phyloP scores from a whole-genome alignment of 345 rosid genomes.

The Lumnitzera racemosa region DNA sequence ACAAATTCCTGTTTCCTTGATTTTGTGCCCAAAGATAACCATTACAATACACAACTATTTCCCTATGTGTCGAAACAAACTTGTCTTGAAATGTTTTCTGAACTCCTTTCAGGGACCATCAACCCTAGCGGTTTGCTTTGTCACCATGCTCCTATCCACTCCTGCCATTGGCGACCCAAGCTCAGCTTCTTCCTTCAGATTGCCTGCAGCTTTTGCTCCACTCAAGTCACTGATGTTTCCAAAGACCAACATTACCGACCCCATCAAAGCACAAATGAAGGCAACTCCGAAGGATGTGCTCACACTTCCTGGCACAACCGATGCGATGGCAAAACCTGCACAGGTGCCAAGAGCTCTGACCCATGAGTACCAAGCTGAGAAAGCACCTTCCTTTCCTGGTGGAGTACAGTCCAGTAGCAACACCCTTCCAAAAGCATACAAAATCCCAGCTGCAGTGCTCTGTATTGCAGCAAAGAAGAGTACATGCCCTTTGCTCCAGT shows the following conservation, averaged over 20 bases:
- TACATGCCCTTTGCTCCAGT: slow-evolving; percentile 32
- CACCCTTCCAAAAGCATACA: slow-evolving; percentile 43
- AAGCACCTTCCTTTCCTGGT: slow-evolving; percentile 42
- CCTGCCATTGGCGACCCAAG: slow-evolving; percentile 8
- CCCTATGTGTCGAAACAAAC: no score
- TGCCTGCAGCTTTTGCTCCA: slow-evolving; percentile 44
- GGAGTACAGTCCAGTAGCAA: slow-evolving; percentile 45
- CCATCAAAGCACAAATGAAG: slow-evolving; percentile 18
- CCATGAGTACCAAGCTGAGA: slow-evolving; percentile 48
- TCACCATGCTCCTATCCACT: slow-evolving; percentile 6
- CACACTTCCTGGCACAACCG: slow-evolving; percentile 28
- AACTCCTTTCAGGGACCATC: no score
- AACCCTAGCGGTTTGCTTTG: background rate
- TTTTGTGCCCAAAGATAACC: no score
- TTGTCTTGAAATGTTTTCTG: no score
- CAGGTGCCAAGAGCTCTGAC: slow-evolving; percentile 34
- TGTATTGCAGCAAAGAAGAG: slow-evolving; percentile 40
- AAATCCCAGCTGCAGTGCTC: slow-evolving; percentile 39
- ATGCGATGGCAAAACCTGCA: slow-evolving; percentile 42
- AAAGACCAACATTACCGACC: slow-evolving; percentile 31
- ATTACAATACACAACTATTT: no score
- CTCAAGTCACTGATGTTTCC: slow-evolving; percentile 46
- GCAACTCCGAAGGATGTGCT: slow-evolving; percentile 31
- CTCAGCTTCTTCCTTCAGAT: slow-evolving; percentile 16
- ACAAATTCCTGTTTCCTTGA: slow-evolving; percentile 3